Evolutionary conservation across 805 yeast genomes (phyloP), one percentile per base, ranked within the genome.

Genomic region (Cyberlindnera euphorbiiphila): DNA sequence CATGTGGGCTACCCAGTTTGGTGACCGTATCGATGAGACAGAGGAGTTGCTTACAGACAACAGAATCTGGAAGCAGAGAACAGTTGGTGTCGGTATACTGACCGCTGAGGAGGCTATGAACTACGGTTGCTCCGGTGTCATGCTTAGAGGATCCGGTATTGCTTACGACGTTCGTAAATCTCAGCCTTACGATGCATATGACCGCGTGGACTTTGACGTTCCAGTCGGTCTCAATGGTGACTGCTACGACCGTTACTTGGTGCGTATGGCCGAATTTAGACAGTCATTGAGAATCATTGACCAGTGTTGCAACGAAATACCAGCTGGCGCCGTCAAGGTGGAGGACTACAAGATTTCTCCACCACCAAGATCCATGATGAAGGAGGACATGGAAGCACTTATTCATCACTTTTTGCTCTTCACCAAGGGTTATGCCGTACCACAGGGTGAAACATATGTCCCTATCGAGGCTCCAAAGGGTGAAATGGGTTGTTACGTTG

Each of bases 1-100:
- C 65, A 85, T 85, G 91, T 86, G 95, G 95, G 94, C 95, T 39
- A 86, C 95, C 17, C 95, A 86, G 69, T 86, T 86, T 52, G 95
- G 95, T 59, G 95, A 86, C 68, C 78, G 95, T 68, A 66, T 86
- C 50, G 95, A 86, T 62, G 95, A 86, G 65, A 80, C 84, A 46
- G 95, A 86, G 68, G 95, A 86, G 65, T 73, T 86, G 66, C 72
- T 82, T 48, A 85, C 95, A 33, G 95, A 85, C 59, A 86, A 86
- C 66, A 81, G 95, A 67, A 86, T 86, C 63, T 86, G 95, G 95
- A 82, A 81, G 66, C 83, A 81, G 60, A 80, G 95, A 70, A 84
- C 94, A 18, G 65, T 78, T 39, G 88, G 78, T 50, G 80, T 86
- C 44, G 95, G 95, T 54, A 71, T 74, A 28, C 79, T 86, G 29